A percentile compares a stretch with the other conserved stretches of the same genome.
Evolutionary conservation across 176 grass and related monocot species (phyloP).

Genomic region (Hyparrhenia diplandra): DNA sequence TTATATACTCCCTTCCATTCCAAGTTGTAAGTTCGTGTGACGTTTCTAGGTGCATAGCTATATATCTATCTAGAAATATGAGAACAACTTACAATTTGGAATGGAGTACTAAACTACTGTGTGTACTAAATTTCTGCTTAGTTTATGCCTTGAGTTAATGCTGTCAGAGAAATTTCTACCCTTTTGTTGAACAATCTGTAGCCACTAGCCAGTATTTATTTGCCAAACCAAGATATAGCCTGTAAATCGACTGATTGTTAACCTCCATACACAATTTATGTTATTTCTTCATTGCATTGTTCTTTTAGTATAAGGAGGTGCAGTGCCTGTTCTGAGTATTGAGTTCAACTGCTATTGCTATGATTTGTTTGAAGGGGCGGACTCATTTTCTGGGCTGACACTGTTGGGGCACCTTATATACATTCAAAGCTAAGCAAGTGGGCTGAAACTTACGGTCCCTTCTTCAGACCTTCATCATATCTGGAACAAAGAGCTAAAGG

Average conservation of each 20-base stretch:
- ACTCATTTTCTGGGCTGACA: slow-evolving; percentile 84
- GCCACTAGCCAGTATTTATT: too few species aligned
- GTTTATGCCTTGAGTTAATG: too few species aligned
- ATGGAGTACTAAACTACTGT: too few species aligned
- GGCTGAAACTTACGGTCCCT: slow-evolving; percentile 66
- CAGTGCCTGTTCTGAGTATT: background rate
- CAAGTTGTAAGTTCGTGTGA: too few species aligned
- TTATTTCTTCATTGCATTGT: background rate
- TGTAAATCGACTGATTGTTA: background rate
- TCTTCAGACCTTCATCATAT: slow-evolving; percentile 72
- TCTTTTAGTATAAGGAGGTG: background rate
- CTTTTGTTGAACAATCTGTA: too few species aligned
- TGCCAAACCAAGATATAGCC: background rate
- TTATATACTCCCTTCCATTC: too few species aligned
- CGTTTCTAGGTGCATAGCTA: too few species aligned
- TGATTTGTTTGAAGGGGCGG: slow-evolving; percentile 69
- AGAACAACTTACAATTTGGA: too few species aligned
- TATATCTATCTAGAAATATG: too few species aligned
- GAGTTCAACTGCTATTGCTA: background rate
- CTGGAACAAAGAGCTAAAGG: slow-evolving; percentile 72
- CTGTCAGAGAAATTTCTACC: too few species aligned
- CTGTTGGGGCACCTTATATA: slow-evolving; percentile 76
- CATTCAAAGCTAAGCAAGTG: slow-evolving; percentile 73
- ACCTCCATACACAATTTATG: background rate
- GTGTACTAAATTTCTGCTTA: too few species aligned